phyloP scores from a whole-genome alignment of 2,329 filamentous ascomycete species.

The Neocucurbitaria cava region DNA sequence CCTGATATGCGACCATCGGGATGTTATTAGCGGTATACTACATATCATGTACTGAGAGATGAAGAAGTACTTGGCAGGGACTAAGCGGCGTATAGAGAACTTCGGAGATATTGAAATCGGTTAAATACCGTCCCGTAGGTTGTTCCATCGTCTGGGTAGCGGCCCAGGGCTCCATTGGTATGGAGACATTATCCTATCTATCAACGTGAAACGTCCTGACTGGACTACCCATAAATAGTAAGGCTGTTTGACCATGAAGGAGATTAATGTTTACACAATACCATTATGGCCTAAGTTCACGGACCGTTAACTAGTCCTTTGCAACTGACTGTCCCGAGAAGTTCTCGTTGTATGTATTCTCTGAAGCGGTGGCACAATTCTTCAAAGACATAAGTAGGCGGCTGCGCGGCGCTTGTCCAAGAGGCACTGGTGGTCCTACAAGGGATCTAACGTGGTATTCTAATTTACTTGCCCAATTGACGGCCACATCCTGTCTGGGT shows the following conservation, averaged over 20 bases:
- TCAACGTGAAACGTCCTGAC: background rate
- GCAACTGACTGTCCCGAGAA: constrained; percentile 24
- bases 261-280: background rate
- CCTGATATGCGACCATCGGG: constrained; percentile 2
- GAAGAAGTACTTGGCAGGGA: background rate
- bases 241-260: background rate
- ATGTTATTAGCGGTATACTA: constrained; percentile 2
- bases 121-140: constrained; percentile 5
- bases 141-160: constrained; percentile 1
- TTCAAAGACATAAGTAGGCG: too few species aligned
- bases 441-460: too few species aligned
- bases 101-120: constrained; percentile 20
- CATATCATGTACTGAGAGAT: background rate
- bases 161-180: constrained; percentile 4
- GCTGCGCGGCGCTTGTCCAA: too few species aligned
- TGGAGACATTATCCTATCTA: constrained; percentile 14
- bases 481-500: too few species aligned
- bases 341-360: constrained; percentile 36
- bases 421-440: too few species aligned
- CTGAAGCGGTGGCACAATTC: too few species aligned
- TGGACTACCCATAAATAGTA: background rate
- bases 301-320: background rate
- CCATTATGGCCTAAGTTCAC: background rate
- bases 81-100: background rate
- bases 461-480: too few species aligned